Evolutionary conservation across 345 rosid species (phyloP), one percentile per base, ranked within the genome.

Genomic region (Sisymbrium irio): DNA sequence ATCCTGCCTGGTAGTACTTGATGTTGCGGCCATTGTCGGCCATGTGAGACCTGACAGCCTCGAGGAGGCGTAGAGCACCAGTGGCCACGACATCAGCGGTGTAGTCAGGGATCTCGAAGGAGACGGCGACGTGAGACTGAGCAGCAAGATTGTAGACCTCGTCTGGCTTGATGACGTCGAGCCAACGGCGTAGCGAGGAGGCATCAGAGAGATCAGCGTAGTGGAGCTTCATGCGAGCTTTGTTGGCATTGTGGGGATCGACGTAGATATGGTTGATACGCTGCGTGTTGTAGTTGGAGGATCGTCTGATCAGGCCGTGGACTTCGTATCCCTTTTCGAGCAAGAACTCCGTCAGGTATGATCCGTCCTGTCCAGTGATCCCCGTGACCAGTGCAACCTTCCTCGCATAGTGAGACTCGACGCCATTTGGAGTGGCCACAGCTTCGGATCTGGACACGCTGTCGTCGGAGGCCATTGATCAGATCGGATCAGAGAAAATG

Each of bases 71-170:
- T 65, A 94, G 93, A 66, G 95, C 86, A 12, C 97, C 97, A 0
- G 98, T 94, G 55, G 97, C 98, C 4, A 94, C 97, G 10, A 94
- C 95, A 17, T 94, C 97, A 20, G 96, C 96, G 0, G 98, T 91
- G 78, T 94, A 94, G 73, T 94, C 97, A 12, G 97, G 97, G 81
- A 94, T 89, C 84, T 94, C 97, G 55, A 94, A 94, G 40, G 98
- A 91, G 62, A 94, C 97, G 0, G 96, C 97, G 2, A 91, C 98
- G 60, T 94, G 97, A 3, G 96, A 91, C 66, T 94, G 98, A 30
- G 97, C 98, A 12, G 95, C 98, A 28, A 94, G 89, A 39, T 91
- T 93, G 83, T 93, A 93, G 41, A 93, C 96, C 87, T 93, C 97
- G 63, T 93, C 91, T 5, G 96, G 97, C 64, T 41, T 71, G 77